Conservation (phyloP, 2,329 filamentous ascomycete species). For the Cadophora sp. region DNA sequence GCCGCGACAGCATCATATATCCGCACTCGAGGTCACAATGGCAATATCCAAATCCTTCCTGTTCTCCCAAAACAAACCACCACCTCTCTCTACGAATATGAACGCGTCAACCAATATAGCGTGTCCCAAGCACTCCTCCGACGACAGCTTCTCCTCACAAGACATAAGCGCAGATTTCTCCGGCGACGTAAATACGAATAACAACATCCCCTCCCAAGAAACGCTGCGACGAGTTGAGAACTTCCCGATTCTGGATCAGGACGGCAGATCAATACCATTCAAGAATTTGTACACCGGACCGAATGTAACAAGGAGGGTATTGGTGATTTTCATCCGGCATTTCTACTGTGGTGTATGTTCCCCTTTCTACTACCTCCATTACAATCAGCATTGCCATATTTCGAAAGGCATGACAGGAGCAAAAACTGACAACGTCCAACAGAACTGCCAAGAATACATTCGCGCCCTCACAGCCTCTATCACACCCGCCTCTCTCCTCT, state of each 20-base stretch:
- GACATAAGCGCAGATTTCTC: slow-evolving; percentile 56
- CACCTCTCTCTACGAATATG: not conserved
- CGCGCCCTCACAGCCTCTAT: slow-evolving; percentile 41
- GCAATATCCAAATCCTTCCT: slow-evolving; percentile 7
- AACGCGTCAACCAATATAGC: not conserved
- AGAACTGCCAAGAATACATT: slow-evolving; percentile 47
- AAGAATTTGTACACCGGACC: slow-evolving; percentile 44
- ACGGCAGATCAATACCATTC: slow-evolving; percentile 43
- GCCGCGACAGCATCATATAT: not conserved
- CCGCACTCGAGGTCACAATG: not conserved
- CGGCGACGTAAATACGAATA: slow-evolving; percentile 60
- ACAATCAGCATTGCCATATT: not conserved
- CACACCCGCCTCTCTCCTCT: slow-evolving; percentile 40
- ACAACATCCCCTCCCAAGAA: slow-evolving; percentile 58
- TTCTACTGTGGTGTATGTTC: slow-evolving; percentile 47
- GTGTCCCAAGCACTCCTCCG: slow-evolving; percentile 18
- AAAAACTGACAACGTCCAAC: slow-evolving; percentile 9
- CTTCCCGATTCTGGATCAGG: slow-evolving; percentile 40
- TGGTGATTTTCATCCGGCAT: slow-evolving; percentile 47
- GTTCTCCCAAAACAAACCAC: slow-evolving; percentile 7
- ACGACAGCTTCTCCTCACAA: not conserved
- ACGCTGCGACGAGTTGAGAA: slow-evolving; percentile 57
- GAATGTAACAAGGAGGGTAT: slow-evolving; percentile 42
- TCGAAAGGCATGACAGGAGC: not conserved
- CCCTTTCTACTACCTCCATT: not conserved